phyloP scores from a whole-genome alignment of 768 basidiomycete genomes.

The Xerocomus brunneocitrinus region DNA sequence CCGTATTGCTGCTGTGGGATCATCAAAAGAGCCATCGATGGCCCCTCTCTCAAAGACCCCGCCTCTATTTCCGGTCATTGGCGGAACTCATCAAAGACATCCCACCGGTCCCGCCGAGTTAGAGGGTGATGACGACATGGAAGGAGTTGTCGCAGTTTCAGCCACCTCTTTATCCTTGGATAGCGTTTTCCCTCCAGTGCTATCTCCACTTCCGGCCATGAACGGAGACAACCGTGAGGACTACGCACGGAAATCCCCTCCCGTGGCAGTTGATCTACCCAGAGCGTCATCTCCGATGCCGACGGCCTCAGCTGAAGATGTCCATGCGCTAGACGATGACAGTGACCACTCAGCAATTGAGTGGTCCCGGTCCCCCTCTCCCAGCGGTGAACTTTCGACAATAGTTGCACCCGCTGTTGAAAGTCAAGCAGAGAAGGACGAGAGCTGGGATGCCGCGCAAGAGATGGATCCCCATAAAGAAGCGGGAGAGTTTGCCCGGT shows the following conservation, averaged over 20 bases:
- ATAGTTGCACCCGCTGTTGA: constrained; percentile 14
- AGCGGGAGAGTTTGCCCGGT: constrained; percentile 87
- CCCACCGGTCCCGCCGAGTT: constrained; percentile 4
- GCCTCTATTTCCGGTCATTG: background rate
- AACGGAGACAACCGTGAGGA: constrained; percentile 14
- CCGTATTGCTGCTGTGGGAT: background rate
- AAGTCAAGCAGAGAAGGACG: constrained; percentile 27
- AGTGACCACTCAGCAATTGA: constrained; percentile 26
- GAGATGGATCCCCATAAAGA: constrained; percentile 80
- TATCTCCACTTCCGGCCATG: constrained; percentile 14
- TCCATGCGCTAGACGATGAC: constrained; percentile 10
- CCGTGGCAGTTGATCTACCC: constrained; percentile 4
- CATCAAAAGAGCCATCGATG: constrained; percentile 5
- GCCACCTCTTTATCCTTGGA: constrained; percentile 1
- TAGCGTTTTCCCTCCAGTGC: background rate
- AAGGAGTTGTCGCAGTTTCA: constrained; percentile 26
- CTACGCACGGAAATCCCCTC: background rate
- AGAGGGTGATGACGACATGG: constrained; percentile 37
- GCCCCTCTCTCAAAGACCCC: constrained; percentile 2
- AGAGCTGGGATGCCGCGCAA: constrained; percentile 77
- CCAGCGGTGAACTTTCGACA: constrained; percentile 8
- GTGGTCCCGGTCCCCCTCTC: constrained; percentile 41
- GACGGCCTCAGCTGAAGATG: background rate
- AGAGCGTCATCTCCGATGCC: constrained; percentile 11
- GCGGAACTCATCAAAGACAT: background rate